These are phyloP conservation scores for Alternaria triticimaculans DNA, from an alignment of 2,329 filamentous ascomycete genomes.

Conservation along the genomic window DNA sequence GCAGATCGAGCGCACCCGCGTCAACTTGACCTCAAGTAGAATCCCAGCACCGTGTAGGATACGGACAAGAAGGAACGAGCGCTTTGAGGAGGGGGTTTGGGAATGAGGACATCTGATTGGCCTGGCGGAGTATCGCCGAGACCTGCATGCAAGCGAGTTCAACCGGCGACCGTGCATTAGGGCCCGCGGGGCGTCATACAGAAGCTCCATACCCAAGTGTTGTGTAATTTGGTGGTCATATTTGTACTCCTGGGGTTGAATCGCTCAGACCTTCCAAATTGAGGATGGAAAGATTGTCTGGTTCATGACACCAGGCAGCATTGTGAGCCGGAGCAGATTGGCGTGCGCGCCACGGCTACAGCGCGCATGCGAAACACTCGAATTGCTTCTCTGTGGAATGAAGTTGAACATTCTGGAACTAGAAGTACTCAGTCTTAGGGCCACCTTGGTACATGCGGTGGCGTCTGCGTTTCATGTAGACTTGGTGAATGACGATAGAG, in stretches of 20 bases:
- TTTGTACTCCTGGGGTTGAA: neutral
- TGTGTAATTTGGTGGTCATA: neutral
- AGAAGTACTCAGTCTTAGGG: neutral
- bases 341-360: neutral
- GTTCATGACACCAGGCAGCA: neutral
- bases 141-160: conserved; percentile 1
- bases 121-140: neutral
- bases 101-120: neutral
- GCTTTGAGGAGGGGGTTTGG: conserved; percentile 4
- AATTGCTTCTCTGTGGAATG: neutral
- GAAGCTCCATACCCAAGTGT: neutral
- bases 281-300: neutral
- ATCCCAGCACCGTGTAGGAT: neutral
- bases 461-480: neutral
- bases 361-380: neutral
- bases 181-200: neutral
- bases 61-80: neutral
- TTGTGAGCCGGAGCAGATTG: neutral
- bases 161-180: neutral
- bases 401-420: neutral
- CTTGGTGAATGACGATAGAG: neutral
- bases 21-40: neutral
- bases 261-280: neutral
- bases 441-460: neutral
- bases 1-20: neutral